Percentiles rank a stretch among this genome's conserved stretches.
Evolutionary conservation across 495 filamentous ascomycete species (phyloP).

Genomic region (Aspergillus sclerotiicarbonarius): DNA sequence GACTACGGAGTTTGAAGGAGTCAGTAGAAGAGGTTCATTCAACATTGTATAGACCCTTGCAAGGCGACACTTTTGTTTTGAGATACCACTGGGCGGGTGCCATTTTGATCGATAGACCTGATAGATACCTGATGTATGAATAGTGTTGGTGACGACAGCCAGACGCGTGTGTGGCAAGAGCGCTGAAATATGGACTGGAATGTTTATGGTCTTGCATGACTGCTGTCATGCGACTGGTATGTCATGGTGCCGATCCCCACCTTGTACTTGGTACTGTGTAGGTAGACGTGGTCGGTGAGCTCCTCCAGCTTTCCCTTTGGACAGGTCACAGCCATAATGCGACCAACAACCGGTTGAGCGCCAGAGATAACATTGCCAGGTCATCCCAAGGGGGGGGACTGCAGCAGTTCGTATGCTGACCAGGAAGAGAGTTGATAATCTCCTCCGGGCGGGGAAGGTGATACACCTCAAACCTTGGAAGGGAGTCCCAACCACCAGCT

Average conservation of each 20-base stretch:
- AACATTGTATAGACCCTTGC: neutral
- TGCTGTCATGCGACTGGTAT: neutral
- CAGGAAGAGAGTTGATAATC: too few species aligned
- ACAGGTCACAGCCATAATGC: neutral
- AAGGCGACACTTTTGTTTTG: neutral
- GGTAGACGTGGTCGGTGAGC: neutral
- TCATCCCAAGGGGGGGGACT: too few species aligned
- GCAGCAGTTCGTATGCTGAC: too few species aligned
- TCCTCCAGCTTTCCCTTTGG: neutral
- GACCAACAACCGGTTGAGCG: too few species aligned
- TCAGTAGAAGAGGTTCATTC: neutral
- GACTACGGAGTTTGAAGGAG: constrained; percentile 1
- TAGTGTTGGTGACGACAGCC: neutral
- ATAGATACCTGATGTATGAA: neutral
- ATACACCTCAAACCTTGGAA: neutral
- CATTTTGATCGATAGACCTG: neutral
- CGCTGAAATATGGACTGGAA: neutral
- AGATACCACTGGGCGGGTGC: neutral
- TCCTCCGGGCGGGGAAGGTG: neutral
- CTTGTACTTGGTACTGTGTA: neutral
- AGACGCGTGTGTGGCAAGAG: neutral
- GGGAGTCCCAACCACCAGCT: neutral
- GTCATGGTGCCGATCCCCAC: neutral
- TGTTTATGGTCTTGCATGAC: neutral
- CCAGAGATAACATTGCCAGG: too few species aligned